Conservation (phyloP, 1,139 yeast genomes). For the Hyphopichia pseudoburtonii region DNA sequence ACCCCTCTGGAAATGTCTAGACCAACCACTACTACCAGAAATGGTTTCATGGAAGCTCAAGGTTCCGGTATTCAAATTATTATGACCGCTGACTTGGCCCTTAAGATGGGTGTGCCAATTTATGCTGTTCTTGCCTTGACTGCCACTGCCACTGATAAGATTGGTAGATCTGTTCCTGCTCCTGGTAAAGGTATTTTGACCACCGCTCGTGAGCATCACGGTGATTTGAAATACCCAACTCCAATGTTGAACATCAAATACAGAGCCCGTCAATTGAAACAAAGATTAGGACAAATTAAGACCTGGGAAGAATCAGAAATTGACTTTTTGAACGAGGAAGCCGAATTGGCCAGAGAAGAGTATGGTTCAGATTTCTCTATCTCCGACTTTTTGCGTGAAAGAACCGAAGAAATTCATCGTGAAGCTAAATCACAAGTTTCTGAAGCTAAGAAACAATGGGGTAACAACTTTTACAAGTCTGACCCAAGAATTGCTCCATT, state of each 20-base stretch:
- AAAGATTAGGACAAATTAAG: conserved; percentile 76
- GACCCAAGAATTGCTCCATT: conserved; percentile 96
- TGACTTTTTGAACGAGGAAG: conserved; percentile 49
- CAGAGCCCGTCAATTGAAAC: conserved; percentile 87
- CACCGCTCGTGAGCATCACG: conserved; percentile 92
- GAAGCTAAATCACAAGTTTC: conserved; percentile 84
- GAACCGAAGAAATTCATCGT: conserved; percentile 82
- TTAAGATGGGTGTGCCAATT: conserved; percentile 98
- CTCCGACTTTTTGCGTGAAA: conserved; percentile 65
- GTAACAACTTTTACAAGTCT: conserved; percentile 87
- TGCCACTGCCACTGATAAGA: conserved; percentile 97
- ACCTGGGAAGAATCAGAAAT: conserved; percentile 85
- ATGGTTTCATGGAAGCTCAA: conserved; percentile 99
- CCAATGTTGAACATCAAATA: conserved; percentile 86
- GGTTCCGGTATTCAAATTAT: conserved; percentile 98
- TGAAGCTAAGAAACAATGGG: conserved; percentile 92
- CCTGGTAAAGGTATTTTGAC: conserved; percentile 99
- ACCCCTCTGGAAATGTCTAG: conserved; percentile 98
- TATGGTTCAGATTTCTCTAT: conserved; percentile 55
- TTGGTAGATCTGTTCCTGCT: conserved; percentile 98
- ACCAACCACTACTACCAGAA: conserved; percentile 93
- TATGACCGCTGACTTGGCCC: conserved; percentile 92
- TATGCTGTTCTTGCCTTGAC: conserved; percentile 93
- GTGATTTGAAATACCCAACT: conserved; percentile 76
- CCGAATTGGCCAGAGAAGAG: conserved; percentile 65